Percentiles rank a stretch among this genome's conserved stretches.
These are phyloP conservation scores for Metschnikowia peoriensis DNA, from an alignment of 805 yeast genomes.

Conservation along the genomic window DNA sequence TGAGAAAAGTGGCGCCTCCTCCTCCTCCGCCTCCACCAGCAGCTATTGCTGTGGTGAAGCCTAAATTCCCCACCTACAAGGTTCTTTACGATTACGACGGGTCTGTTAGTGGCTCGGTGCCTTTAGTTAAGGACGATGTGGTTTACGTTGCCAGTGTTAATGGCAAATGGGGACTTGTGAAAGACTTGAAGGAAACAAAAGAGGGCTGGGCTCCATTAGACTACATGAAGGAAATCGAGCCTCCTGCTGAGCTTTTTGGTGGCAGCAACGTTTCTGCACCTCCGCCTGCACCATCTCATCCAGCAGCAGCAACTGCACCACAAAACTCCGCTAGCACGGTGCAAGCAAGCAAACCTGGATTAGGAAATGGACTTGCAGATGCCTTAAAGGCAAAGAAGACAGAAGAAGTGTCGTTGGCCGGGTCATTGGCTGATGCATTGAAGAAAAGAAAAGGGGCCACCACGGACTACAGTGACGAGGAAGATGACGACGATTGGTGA, in stretches of 20 bases:
- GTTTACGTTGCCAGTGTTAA: conserved; percentile 70
- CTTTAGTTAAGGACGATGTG: conserved; percentile 72
- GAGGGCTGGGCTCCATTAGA: conserved; percentile 99
- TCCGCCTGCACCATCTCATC: conserved; percentile 31
- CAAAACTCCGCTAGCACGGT: conserved; percentile 7
- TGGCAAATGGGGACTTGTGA: conserved; percentile 95
- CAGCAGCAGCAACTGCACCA: conserved; percentile 24
- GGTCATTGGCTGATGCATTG: conserved; percentile 86
- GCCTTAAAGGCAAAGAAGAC: conserved; percentile 64
- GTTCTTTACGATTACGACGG: conserved; percentile 91
- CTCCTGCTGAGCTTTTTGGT: conserved; percentile 38
- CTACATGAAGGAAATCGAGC: conserved; percentile 65
- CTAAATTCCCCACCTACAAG: conserved; percentile 72
- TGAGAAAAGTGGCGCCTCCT: conserved; percentile 33
- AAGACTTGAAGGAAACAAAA: conserved; percentile 64
- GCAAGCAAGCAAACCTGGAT: conserved; percentile 24
- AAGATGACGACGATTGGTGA: conserved; percentile 48
- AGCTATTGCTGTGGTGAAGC: conserved; percentile 45
- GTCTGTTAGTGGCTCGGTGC: conserved; percentile 75
- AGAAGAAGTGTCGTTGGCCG: conserved; percentile 64
- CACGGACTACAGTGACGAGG: conserved; percentile 66
- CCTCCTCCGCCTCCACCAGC: conserved; percentile 66
- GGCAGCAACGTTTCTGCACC: conserved; percentile 29
- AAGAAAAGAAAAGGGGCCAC: conserved; percentile 68
- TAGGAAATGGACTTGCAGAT: conserved; percentile 62